Conservation (phyloP, 176 grass and related monocot species). For the Musa beccarii region DNA sequence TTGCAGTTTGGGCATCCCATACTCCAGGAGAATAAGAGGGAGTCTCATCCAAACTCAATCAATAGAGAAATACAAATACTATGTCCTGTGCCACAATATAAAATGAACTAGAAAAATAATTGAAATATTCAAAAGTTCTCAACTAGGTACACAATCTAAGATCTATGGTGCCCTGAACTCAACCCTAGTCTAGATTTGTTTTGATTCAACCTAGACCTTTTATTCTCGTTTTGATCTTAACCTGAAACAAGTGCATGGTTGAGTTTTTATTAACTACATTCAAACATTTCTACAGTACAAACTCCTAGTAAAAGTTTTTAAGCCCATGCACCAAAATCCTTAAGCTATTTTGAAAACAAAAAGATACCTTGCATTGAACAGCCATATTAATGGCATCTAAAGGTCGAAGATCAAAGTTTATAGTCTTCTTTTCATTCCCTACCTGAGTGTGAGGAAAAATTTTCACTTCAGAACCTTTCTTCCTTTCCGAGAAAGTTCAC, state of each 20-base stretch:
- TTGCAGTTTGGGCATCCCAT: too few relatives aligned
- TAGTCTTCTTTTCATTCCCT: constrained; percentile 51
- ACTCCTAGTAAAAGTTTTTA: too few relatives aligned
- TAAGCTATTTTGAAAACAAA: background rate
- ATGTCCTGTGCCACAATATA: background rate
- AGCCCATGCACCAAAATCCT: background rate
- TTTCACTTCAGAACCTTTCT: constrained; percentile 21
- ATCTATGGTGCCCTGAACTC: background rate
- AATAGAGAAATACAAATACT: background rate
- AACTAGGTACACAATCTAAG: background rate
- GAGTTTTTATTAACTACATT: too few relatives aligned
- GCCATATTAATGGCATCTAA: constrained; percentile 92
- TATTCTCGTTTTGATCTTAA: too few relatives aligned
- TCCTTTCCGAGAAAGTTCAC: background rate
- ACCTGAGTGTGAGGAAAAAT: constrained; percentile 26
- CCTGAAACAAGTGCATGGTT: too few relatives aligned
- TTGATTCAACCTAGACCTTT: background rate
- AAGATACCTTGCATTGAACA: constrained; percentile 82
- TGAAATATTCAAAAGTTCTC: background rate
- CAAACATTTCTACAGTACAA: too few relatives aligned
- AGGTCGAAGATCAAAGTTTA: constrained; percentile 75
- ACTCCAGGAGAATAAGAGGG: too few relatives aligned
- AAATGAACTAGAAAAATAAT: background rate
- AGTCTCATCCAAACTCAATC: too few relatives aligned
- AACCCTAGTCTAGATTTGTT: background rate